Evolutionary conservation across 106 monocot genomes (phyloP).

Genomic region (Ottelia alismoides): DNA sequence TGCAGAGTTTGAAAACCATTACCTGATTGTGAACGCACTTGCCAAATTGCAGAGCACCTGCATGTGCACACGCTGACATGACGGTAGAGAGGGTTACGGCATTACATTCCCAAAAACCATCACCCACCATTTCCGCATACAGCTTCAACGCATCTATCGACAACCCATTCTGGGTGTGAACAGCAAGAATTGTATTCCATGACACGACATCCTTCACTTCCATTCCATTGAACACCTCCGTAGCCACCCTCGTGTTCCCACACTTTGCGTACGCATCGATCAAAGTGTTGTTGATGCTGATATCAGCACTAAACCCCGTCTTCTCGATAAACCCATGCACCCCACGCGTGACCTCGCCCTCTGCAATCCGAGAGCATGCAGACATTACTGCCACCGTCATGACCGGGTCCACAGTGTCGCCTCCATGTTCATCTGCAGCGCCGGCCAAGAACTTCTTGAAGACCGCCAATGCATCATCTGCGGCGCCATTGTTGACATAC

Average conservation of each 20-base stretch:
- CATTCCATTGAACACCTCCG: conserved; percentile 63
- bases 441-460: conserved; percentile 27
- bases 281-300: too few species aligned
- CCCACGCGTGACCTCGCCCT: conserved; percentile 5
- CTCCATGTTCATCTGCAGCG: conserved; percentile 6
- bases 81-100: conserved; percentile 49
- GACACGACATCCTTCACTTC: too few species aligned
- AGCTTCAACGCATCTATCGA: too few species aligned
- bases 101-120: conserved; percentile 50
- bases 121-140: conserved; percentile 66
- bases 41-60: conserved; percentile 41
- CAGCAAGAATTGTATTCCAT: too few species aligned
- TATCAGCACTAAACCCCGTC: conserved; percentile 18
- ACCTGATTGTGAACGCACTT: conserved; percentile 60
- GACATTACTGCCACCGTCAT: too few species aligned
- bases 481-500: too few species aligned
- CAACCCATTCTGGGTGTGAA: too few species aligned
- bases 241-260: conserved; percentile 17
- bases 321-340: conserved; percentile 37
- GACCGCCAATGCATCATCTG: conserved; percentile 32
- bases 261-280: conserved; percentile 60
- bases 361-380: too few species aligned
- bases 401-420: conserved; percentile 17
- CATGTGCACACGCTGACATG: conserved; percentile 53
- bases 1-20: too few species aligned